Conservation (phyloP, 2,329 filamentous ascomycete species). For the Xylaria sp. region DNA sequence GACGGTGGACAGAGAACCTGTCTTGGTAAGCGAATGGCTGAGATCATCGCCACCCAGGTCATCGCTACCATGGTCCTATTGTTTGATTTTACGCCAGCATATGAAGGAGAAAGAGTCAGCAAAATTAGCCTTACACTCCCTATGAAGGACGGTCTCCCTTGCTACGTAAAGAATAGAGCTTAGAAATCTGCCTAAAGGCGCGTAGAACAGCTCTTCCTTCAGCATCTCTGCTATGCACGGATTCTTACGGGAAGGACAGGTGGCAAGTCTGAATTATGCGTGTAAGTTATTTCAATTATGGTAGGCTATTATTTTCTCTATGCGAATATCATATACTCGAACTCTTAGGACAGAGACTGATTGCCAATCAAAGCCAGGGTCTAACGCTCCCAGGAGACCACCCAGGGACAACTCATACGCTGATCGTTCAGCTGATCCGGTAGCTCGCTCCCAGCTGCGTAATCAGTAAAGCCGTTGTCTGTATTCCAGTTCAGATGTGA, state of each 20-base stretch:
- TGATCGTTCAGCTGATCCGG: not conserved
- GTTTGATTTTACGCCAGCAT: slow-evolving; percentile 62
- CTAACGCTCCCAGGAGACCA: not conserved
- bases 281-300: not conserved
- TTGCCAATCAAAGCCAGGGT: no score
- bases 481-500: not conserved
- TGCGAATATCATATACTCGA: no score
- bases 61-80: slow-evolving; percentile 59
- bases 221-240: not conserved
- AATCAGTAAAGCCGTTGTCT: not conserved
- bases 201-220: not conserved
- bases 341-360: not conserved
- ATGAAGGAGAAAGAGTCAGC: slow-evolving; percentile 61
- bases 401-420: not conserved
- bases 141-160: slow-evolving; percentile 69
- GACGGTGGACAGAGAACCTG: slow-evolving; percentile 67
- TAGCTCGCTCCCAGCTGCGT: not conserved
- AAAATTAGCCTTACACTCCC: slow-evolving; percentile 71
- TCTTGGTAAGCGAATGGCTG: slow-evolving; percentile 72
- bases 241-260: not conserved
- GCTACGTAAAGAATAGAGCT: slow-evolving; percentile 47
- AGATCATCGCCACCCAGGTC: slow-evolving; percentile 66
- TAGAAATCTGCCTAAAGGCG: not conserved
- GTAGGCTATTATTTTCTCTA: not conserved
- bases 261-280: not conserved